phyloP scores from a whole-genome alignment of 495 filamentous ascomycete genomes.

The Daldinia concentrica region DNA sequence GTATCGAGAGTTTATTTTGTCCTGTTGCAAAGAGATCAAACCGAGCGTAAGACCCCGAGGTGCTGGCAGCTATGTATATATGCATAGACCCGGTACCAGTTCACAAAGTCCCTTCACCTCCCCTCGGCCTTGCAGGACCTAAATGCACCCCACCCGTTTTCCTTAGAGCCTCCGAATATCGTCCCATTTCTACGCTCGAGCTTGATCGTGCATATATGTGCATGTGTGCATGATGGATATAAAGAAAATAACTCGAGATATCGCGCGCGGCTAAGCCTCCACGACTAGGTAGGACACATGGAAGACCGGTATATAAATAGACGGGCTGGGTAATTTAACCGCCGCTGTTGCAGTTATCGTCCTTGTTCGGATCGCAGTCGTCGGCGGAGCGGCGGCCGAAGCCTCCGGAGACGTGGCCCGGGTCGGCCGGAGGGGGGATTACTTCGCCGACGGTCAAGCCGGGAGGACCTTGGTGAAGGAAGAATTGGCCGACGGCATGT shows the following conservation, averaged over 20 bases:
- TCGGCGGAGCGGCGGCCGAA: background rate
- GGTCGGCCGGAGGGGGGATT: background rate
- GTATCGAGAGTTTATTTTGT: background rate
- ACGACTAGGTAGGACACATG: no score
- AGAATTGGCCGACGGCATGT: background rate
- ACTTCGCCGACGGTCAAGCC: background rate
- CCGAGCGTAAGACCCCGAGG: background rate
- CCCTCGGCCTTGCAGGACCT: background rate
- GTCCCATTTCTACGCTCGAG: background rate
- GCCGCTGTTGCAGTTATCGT: background rate
- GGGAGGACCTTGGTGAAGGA: background rate
- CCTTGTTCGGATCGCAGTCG: background rate
- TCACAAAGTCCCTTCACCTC: background rate
- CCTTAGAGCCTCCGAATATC: background rate
- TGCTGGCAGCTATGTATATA: background rate
- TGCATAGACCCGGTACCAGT: background rate
- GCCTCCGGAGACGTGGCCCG: background rate
- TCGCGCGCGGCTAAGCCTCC: no score
- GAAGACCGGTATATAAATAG: background rate
- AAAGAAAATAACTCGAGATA: no score
- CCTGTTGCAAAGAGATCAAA: background rate
- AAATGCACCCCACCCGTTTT: background rate
- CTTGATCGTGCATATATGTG: background rate
- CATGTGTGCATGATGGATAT: background rate
- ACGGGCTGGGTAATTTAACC: background rate